Evolutionary conservation across 441 rosid species (phyloP).

Genomic region (Sinapis alba): DNA sequence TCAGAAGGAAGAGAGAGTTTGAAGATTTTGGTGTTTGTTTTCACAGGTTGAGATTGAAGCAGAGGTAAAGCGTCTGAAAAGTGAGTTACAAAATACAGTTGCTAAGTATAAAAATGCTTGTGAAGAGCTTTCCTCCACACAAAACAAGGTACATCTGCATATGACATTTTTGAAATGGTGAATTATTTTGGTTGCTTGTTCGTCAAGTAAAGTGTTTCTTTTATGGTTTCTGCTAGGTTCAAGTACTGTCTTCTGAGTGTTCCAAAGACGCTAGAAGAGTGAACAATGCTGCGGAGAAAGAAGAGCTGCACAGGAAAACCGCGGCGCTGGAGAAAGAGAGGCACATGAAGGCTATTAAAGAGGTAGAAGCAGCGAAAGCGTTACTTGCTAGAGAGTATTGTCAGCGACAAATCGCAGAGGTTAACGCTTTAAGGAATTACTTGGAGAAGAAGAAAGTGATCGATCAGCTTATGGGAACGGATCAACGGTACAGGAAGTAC

Average conservation of each 20-base stretch:
- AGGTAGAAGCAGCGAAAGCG: constrained; percentile 72
- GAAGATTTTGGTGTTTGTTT: constrained; percentile 17
- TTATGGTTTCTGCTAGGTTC: constrained; percentile 50
- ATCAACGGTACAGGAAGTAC: constrained; percentile 72
- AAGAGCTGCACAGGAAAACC: constrained; percentile 57
- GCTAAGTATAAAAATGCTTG: constrained; percentile 68
- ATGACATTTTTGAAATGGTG: background rate
- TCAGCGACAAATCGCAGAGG: constrained; percentile 71
- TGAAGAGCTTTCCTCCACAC: constrained; percentile 68
- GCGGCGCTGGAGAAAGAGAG: constrained; percentile 71
- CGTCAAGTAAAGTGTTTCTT: background rate
- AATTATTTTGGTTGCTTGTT: background rate
- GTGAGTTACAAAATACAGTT: constrained; percentile 61
- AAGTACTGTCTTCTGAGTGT: constrained; percentile 60
- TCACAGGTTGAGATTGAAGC: constrained; percentile 56
- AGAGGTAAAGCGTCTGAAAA: constrained; percentile 68
- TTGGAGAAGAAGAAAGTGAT: constrained; percentile 66
- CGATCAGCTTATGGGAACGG: constrained; percentile 58
- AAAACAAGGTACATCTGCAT: constrained; percentile 59
- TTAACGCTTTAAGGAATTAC: constrained; percentile 61
- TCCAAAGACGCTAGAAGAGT: constrained; percentile 62
- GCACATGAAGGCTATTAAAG: constrained; percentile 60
- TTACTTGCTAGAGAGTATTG: constrained; percentile 62
- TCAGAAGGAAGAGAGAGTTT: background rate
- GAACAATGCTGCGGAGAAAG: constrained; percentile 66